Conservation (phyloP, 768 basidiomycete species). For the Boletus reticulatus region DNA sequence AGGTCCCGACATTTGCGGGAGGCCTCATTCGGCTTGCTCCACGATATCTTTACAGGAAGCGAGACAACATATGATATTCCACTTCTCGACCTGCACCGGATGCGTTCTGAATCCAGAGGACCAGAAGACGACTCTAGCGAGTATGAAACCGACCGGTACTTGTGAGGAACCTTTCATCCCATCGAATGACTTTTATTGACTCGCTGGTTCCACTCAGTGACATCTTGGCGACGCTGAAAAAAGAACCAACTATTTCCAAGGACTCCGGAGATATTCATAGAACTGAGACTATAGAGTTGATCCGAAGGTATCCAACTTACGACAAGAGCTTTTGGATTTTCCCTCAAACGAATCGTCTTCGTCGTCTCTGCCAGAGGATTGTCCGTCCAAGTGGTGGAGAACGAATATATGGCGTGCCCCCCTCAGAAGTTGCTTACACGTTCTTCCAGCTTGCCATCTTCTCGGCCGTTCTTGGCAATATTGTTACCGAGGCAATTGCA, state of each 20-base stretch:
- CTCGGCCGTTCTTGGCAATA: conserved; percentile 73
- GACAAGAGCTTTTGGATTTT: conserved; percentile 91
- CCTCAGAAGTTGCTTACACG: conserved; percentile 60
- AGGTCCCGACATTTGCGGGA: conserved; percentile 51
- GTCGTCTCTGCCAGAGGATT: conserved; percentile 75
- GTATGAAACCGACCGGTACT: conserved; percentile 67
- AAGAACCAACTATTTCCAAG: conserved; percentile 42
- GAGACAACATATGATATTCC: conserved; percentile 53
- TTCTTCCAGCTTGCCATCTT: conserved; percentile 77
- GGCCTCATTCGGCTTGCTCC: conserved; percentile 58
- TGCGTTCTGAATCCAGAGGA: conserved; percentile 30
- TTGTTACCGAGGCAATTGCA: conserved; percentile 82
- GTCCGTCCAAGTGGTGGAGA: conserved; percentile 83
- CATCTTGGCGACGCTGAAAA: conserved; percentile 60
- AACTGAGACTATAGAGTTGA: conserved; percentile 82
- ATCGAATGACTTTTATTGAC: background rate
- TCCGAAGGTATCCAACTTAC: conserved; percentile 82
- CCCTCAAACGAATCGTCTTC: conserved; percentile 70
- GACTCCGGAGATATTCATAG: conserved; percentile 60
- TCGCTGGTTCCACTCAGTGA: conserved; percentile 44
- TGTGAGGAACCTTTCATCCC: conserved; percentile 46
- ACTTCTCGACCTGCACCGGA: conserved; percentile 48
- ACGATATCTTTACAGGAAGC: conserved; percentile 64
- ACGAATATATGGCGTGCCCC: conserved; percentile 75
- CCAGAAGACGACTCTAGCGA: conserved; percentile 37